A percentile compares a stretch with the other conserved stretches of the same genome.
Evolutionary conservation across 2,329 filamentous ascomycete genomes (phyloP).

Genomic region (Coleophoma eucalyptorum): DNA sequence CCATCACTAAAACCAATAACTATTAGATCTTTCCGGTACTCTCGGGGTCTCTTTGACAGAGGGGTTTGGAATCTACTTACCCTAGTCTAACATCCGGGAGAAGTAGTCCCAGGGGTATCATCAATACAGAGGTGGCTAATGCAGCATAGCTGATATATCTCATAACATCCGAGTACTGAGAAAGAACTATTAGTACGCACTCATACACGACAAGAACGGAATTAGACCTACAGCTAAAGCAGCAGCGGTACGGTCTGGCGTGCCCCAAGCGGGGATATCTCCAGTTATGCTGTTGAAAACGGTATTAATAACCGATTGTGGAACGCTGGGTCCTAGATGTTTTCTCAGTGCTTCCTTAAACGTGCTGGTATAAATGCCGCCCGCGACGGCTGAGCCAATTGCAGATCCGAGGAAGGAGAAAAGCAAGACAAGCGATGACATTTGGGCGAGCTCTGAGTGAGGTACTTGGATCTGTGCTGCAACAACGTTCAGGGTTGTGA

Average conservation of each 20-base stretch:
- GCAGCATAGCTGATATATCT: slow-evolving; percentile 6
- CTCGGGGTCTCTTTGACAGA: neutral
- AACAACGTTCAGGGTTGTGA: slow-evolving; percentile 38
- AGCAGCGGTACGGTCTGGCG: slow-evolving; percentile 35
- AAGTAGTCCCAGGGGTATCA: neutral
- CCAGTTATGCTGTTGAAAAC: slow-evolving; percentile 43
- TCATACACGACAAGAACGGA: neutral
- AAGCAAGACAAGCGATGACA: slow-evolving; percentile 41
- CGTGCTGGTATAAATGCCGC: slow-evolving; percentile 45
- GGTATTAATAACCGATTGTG: slow-evolving; percentile 27
- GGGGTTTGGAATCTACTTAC: neutral
- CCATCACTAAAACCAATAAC: neutral
- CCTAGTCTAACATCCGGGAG: neutral
- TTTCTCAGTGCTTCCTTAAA: slow-evolving; percentile 32
- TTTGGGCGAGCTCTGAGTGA: slow-evolving; percentile 41
- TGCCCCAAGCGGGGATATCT: slow-evolving; percentile 35
- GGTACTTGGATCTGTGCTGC: slow-evolving; percentile 40
- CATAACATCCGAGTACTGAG: slow-evolving; percentile 10
- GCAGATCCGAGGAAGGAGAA: slow-evolving; percentile 36
- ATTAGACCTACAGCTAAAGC: slow-evolving; percentile 25
- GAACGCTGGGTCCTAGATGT: slow-evolving; percentile 30
- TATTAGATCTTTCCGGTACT: neutral
- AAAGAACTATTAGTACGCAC: neutral
- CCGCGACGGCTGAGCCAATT: slow-evolving; percentile 37
- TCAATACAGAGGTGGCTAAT: neutral